Evolutionary conservation across 352 stramenopile genomes (phyloP), one percentile per base, ranked within the genome.

Genomic region (Pythium inflatum): DNA sequence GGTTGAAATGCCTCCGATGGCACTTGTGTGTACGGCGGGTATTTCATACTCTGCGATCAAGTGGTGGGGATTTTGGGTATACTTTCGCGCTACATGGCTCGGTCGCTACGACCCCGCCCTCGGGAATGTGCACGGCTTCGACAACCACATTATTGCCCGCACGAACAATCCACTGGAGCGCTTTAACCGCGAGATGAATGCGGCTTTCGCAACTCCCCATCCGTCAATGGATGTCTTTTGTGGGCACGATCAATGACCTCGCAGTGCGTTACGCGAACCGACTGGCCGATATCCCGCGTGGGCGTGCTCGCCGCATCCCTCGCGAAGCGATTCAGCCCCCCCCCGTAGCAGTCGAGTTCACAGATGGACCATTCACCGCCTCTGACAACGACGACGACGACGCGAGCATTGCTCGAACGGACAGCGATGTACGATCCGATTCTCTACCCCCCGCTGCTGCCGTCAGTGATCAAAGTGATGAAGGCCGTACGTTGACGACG

Each of bases 51-150:
- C n/a, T n/a, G n/a, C n/a, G n/a, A n/a, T n/a, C n/a, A n/a, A n/a
- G n/a, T n/a, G n/a, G n/a, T n/a, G n/a, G n/a, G n/a, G n/a, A n/a
- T n/a, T n/a, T n/a, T n/a, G n/a, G n/a, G n/a, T n/a, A n/a, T n/a
- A n/a, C n/a, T n/a, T n/a, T n/a, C 46, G 54, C 0, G 30, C 50
- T 1, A 75, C 70, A 0, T 77, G 55, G 67, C 7, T 77, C 3
- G 31, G 69, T n/a, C 5, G 53, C 6, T 72, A 60, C 48, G 14
- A 48, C 1, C 58, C 59, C 3, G 40, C 45, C 0, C 8, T 73
- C 8, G 75, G 66, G 49, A 74, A 75, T 20, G 53, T 75, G 14
- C n/a, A 55, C 49, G 38, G 40, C 5, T 18, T 68, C 7, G 61
- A 60, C 40, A 61, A 61, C 12, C 14, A 33, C 20, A 8, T 68